phyloP scores from a whole-genome alignment of 2,329 filamentous ascomycete species.

The Talaromyces sp. region DNA sequence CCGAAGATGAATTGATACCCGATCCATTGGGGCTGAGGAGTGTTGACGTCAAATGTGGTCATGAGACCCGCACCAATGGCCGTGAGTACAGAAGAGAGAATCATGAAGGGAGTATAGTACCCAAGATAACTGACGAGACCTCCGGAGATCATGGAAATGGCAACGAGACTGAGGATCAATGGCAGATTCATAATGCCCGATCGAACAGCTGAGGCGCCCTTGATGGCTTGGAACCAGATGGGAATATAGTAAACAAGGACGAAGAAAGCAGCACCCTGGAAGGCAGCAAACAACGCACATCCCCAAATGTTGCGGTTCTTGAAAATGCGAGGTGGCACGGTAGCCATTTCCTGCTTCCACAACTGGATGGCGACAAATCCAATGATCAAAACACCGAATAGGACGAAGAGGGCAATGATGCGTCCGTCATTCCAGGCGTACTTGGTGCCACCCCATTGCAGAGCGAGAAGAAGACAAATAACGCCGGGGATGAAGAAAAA shows the following conservation, averaged over 20 bases:
- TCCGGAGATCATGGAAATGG: constrained; percentile 30
- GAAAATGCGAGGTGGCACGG: constrained; percentile 37
- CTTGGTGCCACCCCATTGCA: constrained; percentile 21
- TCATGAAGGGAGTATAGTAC: constrained; percentile 28
- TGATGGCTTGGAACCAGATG: constrained; percentile 38
- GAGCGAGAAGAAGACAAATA: constrained; percentile 21
- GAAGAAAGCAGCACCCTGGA: constrained; percentile 37
- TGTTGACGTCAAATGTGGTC: constrained; percentile 31
- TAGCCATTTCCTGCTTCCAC: constrained; percentile 26
- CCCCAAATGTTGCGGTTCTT: constrained; percentile 37
- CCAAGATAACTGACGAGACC: constrained; percentile 27
- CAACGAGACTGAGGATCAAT: constrained; percentile 34
- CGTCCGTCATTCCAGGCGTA: constrained; percentile 19
- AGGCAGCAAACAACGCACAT: constrained; percentile 36
- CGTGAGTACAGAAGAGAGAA: constrained; percentile 25
- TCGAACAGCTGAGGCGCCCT: constrained; percentile 29
- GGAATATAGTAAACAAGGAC: constrained; percentile 33
- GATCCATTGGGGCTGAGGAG: constrained; percentile 24
- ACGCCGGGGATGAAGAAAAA: constrained; percentile 18
- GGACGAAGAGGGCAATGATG: constrained; percentile 20
- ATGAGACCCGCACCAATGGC: constrained; percentile 31
- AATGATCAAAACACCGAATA: constrained; percentile 22
- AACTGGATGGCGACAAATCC: constrained; percentile 23
- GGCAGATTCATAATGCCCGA: constrained; percentile 44
- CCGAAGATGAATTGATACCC: constrained; percentile 27